These are phyloP conservation scores for Bipolaris oryzae DNA, from an alignment of 2,329 filamentous ascomycete species.

Conservation along the genomic window DNA sequence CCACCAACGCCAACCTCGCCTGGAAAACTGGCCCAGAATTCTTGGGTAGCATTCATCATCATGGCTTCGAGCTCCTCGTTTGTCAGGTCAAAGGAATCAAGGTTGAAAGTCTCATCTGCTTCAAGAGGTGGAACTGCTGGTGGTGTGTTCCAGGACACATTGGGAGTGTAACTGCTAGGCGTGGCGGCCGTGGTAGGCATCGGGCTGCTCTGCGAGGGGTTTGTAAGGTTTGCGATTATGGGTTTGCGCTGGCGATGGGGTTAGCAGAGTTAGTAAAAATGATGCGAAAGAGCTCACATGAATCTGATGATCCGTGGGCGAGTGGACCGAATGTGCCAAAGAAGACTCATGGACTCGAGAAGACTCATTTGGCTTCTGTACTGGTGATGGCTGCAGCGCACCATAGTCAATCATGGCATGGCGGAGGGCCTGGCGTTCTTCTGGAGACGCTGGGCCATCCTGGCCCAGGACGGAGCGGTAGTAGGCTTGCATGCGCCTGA, in stretches of 20 bases:
- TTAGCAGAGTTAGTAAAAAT: neutral
- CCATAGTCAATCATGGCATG: constrained; percentile 51
- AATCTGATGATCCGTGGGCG: constrained; percentile 7
- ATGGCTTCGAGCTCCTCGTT: constrained; percentile 48
- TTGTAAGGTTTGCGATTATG: constrained; percentile 12
- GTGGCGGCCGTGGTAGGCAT: constrained; percentile 30
- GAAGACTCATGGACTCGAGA: constrained; percentile 22
- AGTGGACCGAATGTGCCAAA: constrained; percentile 15
- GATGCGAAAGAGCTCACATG: neutral
- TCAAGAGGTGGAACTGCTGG: constrained; percentile 36
- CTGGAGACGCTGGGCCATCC: constrained; percentile 43
- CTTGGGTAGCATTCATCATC: constrained; percentile 48
- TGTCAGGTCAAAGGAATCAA: constrained; percentile 42
- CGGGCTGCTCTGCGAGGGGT: constrained; percentile 23
- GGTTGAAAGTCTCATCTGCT: constrained; percentile 40
- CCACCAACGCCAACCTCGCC: constrained; percentile 47
- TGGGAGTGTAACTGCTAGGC: constrained; percentile 29
- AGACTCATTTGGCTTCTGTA: constrained; percentile 41
- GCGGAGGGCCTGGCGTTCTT: constrained; percentile 46
- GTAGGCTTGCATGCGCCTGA: constrained; percentile 52
- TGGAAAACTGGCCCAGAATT: constrained; percentile 49
- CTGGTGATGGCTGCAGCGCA: constrained; percentile 48
- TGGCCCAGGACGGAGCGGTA: constrained; percentile 46
- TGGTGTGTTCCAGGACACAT: constrained; percentile 31
- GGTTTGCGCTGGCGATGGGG: constrained; percentile 11